Conservation (phyloP, 2,329 filamentous ascomycete species). For the Trichophyton mentagrophytes region DNA sequence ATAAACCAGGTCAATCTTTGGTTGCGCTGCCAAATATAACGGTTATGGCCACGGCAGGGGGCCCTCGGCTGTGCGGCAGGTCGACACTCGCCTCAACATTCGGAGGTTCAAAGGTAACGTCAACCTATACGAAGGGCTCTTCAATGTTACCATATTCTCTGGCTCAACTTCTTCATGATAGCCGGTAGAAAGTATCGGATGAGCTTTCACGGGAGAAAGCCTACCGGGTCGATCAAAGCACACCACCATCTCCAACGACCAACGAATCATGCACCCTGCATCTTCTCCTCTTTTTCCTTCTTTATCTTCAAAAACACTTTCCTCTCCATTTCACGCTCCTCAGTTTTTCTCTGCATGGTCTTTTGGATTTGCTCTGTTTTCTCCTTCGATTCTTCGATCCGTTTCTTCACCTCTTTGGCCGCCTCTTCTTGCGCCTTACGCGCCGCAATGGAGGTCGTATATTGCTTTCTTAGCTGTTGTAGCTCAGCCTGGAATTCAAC, state of each 20-base stretch:
- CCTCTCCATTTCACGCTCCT: constrained; percentile 31
- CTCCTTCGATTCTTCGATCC: constrained; percentile 26
- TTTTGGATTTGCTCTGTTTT: constrained; percentile 30
- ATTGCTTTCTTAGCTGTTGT: constrained; percentile 26
- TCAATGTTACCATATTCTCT: no score
- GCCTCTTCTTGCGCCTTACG: constrained; percentile 27
- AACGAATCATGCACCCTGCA: background rate
- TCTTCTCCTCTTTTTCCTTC: constrained; percentile 22
- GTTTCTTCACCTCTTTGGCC: constrained; percentile 27
- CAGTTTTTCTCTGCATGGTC: constrained; percentile 31
- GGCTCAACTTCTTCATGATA: no score
- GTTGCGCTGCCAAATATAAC: background rate
- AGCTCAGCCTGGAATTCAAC: constrained; percentile 22
- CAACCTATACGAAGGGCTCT: no score
- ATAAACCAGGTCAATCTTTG: background rate
- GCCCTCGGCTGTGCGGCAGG: background rate
- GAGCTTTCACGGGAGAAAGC: no score
- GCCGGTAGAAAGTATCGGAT: no score
- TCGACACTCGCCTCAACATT: no score
- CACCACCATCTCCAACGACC: background rate
- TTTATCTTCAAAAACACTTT: constrained; percentile 32
- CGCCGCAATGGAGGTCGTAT: constrained; percentile 24
- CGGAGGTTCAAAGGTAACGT: no score
- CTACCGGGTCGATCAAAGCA: background rate
- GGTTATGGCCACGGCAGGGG: background rate